These are phyloP conservation scores for Cladosporium colombiae DNA, from an alignment of 2,329 filamentous ascomycete genomes.

Conservation along the genomic window DNA sequence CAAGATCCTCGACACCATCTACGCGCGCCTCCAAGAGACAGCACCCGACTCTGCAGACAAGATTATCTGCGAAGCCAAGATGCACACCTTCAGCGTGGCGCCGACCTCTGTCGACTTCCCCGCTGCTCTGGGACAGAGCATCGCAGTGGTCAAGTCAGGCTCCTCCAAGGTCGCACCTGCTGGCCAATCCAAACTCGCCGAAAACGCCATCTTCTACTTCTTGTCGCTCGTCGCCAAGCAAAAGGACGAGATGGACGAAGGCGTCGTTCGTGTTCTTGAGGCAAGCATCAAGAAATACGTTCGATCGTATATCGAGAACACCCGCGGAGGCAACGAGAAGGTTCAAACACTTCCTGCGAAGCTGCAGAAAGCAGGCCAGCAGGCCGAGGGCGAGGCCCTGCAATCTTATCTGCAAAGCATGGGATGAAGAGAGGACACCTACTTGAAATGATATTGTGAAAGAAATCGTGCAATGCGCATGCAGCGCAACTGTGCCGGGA, in stretches of 20 bases:
- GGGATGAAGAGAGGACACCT: neutral
- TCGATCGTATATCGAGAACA: conserved; percentile 1
- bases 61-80: conserved; percentile 68
- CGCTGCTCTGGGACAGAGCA: conserved; percentile 63
- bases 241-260: conserved; percentile 52
- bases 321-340: conserved; percentile 10
- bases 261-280: conserved; percentile 54
- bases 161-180: conserved; percentile 40
- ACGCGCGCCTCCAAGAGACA: conserved; percentile 58
- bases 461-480: neutral
- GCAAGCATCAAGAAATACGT: conserved; percentile 28
- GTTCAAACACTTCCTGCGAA: conserved; percentile 14
- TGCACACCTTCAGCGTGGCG: conserved; percentile 67
- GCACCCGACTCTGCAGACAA: conserved; percentile 58
- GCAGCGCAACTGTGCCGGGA: neutral
- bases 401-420: conserved; percentile 7
- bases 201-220: conserved; percentile 52
- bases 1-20: conserved; percentile 72
- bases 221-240: conserved; percentile 46
- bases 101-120: conserved; percentile 70
- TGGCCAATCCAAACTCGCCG: conserved; percentile 42
- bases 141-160: conserved; percentile 62
- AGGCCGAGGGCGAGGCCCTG: conserved; percentile 14
- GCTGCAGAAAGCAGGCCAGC: conserved; percentile 10
- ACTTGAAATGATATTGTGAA: neutral